Percentiles rank a stretch among this genome's conserved stretches.
Evolutionary conservation across 768 basidiomycete species (phyloP).

Genomic region (Rhodotorula kratochvilovae): DNA sequence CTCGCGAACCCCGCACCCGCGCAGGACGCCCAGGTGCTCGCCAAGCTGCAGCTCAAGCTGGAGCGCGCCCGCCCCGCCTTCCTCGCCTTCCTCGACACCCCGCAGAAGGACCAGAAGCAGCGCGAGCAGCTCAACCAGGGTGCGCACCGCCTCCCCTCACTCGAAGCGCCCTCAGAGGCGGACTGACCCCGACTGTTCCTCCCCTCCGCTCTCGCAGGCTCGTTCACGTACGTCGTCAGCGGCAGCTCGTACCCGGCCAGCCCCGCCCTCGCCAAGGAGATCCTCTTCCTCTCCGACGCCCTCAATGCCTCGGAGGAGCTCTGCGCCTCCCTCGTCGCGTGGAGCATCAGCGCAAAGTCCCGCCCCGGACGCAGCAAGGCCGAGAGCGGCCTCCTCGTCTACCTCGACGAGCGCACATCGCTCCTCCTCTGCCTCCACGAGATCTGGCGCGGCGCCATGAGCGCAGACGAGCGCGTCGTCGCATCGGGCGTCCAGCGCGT

Average conservation of each 20-base stretch:
- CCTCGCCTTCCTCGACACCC: conserved; percentile 39
- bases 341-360: conserved; percentile 64
- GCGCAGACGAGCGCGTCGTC: conserved; percentile 34
- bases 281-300: conserved; percentile 73
- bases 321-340: conserved; percentile 53
- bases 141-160: not conserved
- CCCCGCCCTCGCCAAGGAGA: conserved; percentile 71
- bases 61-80: conserved; percentile 38
- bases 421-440: conserved; percentile 28
- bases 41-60: conserved; percentile 37
- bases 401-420: conserved; percentile 30
- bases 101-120: conserved; percentile 36
- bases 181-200: not conserved
- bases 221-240: conserved; percentile 42
- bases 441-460: conserved; percentile 29
- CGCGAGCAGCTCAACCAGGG: conserved; percentile 42
- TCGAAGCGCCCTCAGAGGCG: no score
- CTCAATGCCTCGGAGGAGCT: conserved; percentile 78
- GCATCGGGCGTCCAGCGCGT: conserved; percentile 26
- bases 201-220: conserved; percentile 4
- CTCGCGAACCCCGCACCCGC: conserved; percentile 17
- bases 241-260: conserved; percentile 54
- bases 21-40: conserved; percentile 8
- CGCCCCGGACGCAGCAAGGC: conserved; percentile 49
- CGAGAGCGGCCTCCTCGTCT: conserved; percentile 34